Evolutionary conservation across 768 basidiomycete species (phyloP).

Genomic region (Artomyces pyxidatus): DNA sequence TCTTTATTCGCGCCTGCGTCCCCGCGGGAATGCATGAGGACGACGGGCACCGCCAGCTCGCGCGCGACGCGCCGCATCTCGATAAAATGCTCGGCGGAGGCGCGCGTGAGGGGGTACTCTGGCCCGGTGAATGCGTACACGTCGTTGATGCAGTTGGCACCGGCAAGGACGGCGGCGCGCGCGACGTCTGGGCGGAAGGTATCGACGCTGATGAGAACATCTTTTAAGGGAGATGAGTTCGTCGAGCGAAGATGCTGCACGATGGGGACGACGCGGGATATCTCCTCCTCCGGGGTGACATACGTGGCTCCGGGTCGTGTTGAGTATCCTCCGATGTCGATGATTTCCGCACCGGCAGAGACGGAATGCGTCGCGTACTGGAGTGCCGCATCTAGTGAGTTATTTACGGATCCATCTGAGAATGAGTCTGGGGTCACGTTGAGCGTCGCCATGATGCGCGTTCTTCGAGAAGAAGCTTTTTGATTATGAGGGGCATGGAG

Average conservation of each 20-base stretch:
- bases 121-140: conserved; percentile 75
- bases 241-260: conserved; percentile 47
- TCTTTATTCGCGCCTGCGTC: conserved; percentile 72
- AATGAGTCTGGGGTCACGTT: conserved; percentile 96
- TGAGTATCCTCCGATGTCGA: conserved; percentile 93
- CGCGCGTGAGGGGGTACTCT: conserved; percentile 28
- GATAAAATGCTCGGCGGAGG: conserved; percentile 32
- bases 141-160: conserved; percentile 93
- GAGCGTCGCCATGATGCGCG: conserved; percentile 84
- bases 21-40: conserved; percentile 93
- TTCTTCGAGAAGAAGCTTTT: conserved; percentile 27
- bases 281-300: conserved; percentile 64
- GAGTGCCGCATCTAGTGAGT: conserved; percentile 45
- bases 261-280: conserved; percentile 61
- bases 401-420: conserved; percentile 71
- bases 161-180: conserved; percentile 61
- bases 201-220: conserved; percentile 69
- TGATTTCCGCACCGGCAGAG: conserved; percentile 55
- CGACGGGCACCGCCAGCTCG: conserved; percentile 62
- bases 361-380: conserved; percentile 42
- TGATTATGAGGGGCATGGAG: conserved; percentile 6
- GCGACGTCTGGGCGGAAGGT: conserved; percentile 86
- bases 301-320: conserved; percentile 76
- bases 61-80: conserved; percentile 64
- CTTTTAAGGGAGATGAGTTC: conserved; percentile 7